Conservation (phyloP, 2,329 filamentous ascomycete species). For the Stachybotrys chartarum region DNA sequence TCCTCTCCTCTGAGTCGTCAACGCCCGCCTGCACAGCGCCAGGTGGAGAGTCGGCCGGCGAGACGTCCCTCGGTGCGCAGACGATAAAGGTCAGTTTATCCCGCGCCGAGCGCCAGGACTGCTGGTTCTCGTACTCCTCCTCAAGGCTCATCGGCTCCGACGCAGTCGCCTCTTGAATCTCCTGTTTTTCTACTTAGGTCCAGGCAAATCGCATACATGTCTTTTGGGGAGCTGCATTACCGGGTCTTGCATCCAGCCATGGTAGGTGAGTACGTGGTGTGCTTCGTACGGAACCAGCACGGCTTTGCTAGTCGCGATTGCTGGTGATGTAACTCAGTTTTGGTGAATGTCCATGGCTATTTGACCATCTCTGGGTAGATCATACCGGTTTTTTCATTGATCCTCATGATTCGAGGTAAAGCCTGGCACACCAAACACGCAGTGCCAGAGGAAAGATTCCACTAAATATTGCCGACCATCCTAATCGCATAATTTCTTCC, state of each 20-base stretch:
- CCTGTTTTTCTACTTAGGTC: slow-evolving; percentile 29
- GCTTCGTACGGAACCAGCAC: slow-evolving; percentile 78
- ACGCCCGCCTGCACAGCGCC: slow-evolving; percentile 23
- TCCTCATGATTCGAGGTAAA: slow-evolving; percentile 26
- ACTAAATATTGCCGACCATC: too few species aligned
- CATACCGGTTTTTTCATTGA: slow-evolving; percentile 37
- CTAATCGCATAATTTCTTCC: too few species aligned
- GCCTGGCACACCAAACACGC: too few species aligned
- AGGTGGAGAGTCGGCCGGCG: not conserved
- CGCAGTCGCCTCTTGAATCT: slow-evolving; percentile 76
- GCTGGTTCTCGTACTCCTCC: slow-evolving; percentile 86
- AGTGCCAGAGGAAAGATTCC: too few species aligned
- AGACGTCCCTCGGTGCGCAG: slow-evolving; percentile 37
- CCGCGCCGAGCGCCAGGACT: slow-evolving; percentile 70
- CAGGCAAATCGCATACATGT: not conserved
- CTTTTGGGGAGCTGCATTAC: slow-evolving; percentile 29
- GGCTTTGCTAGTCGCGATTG: slow-evolving; percentile 55
- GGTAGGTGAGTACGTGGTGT: slow-evolving; percentile 77
- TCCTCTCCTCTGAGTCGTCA: slow-evolving; percentile 47
- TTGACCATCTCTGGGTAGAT: slow-evolving; percentile 1
- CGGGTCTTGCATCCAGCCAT: slow-evolving; percentile 86
- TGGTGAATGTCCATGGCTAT: not conserved
- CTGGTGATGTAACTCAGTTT: slow-evolving; percentile 30
- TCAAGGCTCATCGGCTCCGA: slow-evolving; percentile 74
- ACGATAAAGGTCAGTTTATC: slow-evolving; percentile 94